Conservation (phyloP, 768 basidiomycete species). For the Suillus discolor region DNA sequence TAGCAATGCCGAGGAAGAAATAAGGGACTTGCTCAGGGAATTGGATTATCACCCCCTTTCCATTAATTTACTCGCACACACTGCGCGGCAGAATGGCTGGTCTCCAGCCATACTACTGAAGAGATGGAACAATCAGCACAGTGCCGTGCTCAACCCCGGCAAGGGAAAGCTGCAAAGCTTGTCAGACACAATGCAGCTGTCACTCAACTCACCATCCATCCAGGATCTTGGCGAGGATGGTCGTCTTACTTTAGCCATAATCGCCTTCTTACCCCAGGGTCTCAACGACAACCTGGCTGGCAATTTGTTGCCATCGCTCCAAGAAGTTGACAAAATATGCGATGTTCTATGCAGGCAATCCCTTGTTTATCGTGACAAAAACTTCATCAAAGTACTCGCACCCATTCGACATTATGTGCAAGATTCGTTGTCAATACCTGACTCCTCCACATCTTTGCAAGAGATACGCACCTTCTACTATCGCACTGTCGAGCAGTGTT, state of each 20-base stretch:
- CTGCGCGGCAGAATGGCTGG: slow-evolving; percentile 7
- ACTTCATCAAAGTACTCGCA: neutral
- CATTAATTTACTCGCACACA: neutral
- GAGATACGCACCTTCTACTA: neutral
- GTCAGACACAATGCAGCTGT: neutral
- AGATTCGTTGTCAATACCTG: neutral
- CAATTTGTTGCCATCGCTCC: neutral
- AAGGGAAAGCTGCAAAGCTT: neutral
- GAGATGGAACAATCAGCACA: neutral
- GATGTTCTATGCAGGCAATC: neutral
- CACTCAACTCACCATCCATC: neutral
- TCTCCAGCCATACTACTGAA: neutral
- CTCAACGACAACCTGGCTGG: neutral
- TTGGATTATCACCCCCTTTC: neutral
- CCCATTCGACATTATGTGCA: slow-evolving; percentile 5
- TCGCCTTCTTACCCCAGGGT: slow-evolving; percentile 6
- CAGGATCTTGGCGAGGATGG: neutral
- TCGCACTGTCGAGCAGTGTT: neutral
- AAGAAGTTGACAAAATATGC: neutral
- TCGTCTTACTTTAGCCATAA: neutral
- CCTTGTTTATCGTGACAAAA: slow-evolving; percentile 1
- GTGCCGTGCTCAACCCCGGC: neutral
- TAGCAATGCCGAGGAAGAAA: neutral
- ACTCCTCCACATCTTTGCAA: neutral
- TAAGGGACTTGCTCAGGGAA: neutral